Evolutionary conservation across 148 eudicot species (phyloP), one percentile per base, ranked within the genome.

Genomic region (Rhododendron vialii): DNA sequence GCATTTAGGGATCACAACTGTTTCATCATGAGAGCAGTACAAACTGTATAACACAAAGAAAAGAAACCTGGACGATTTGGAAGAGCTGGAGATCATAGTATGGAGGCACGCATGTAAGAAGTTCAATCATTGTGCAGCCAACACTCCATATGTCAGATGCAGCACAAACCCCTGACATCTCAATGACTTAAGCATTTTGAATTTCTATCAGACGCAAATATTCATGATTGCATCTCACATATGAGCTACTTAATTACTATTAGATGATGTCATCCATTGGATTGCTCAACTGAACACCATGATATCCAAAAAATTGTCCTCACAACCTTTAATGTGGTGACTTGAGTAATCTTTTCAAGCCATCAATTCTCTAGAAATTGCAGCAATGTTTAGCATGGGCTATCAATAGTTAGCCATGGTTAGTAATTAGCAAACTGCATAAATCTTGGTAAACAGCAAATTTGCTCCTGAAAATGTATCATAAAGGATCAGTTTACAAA

Each of bases 131-230:
- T 78, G 99, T 98, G 91, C 98, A 98, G 79, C 99, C 99, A 71
- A 98, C 98, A 92, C 99, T 98, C 99, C 99, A 95, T 74, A 98
- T 94, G 87, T 98, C 99, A 80, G 99, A 98, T 86, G 97, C 98
- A 84, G 98, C 98, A 91, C 98, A 98, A 90, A 98, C 99, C 85
- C 99, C 98, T 2, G 99, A 95, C 99, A 98, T 98, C 88, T 95
- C 99, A 90, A 98, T 95, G 35, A 98, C 99, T 98, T 98, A 92
- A 88, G 90, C 36, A 82, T 80, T 84, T 3, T 65, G 80, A 87
- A 18, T 22, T 87, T 78, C 33, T 36, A 22, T 35, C 18, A 76
- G n/a, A 48, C 0, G 3, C 43, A 85, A 28, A 85, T 53, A 79
- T 61, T 57, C 76, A 45, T 17, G 26, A 73, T 28, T 24, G 35